Percentiles rank a stretch among this genome's conserved stretches.
These are phyloP conservation scores for Xylaria sp. DNA, from an alignment of 2,329 filamentous ascomycete species.

Conservation along the genomic window DNA sequence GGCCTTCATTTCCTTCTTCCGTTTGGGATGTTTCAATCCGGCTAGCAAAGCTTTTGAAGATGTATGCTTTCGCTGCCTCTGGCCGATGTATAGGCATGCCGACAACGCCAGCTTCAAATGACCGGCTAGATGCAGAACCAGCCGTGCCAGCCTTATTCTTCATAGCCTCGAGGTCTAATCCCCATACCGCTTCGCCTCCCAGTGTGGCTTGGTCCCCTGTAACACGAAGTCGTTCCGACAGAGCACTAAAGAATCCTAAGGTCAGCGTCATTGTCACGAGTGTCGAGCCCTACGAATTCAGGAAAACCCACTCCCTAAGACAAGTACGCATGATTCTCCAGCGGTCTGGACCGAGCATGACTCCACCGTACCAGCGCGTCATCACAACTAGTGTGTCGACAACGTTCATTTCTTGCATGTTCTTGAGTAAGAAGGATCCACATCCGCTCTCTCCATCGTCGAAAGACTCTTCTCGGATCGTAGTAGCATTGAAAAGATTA, in stretches of 20 bases:
- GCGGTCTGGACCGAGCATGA: slow-evolving; percentile 69
- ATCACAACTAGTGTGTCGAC: slow-evolving; percentile 67
- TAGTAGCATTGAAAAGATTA: slow-evolving; percentile 50
- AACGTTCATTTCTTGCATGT: slow-evolving; percentile 62
- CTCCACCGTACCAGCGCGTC: slow-evolving; percentile 70
- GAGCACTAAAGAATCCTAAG: slow-evolving; percentile 49
- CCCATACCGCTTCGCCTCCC: slow-evolving; percentile 68
- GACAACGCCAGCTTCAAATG: slow-evolving; percentile 51
- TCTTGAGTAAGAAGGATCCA: slow-evolving; percentile 65
- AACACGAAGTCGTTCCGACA: slow-evolving; percentile 61
- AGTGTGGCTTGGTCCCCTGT: slow-evolving; percentile 55
- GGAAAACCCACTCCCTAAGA: slow-evolving; percentile 55
- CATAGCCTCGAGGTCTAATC: slow-evolving; percentile 65
- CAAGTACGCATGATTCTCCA: slow-evolving; percentile 71
- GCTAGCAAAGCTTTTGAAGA: slow-evolving; percentile 68
- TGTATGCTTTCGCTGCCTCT: slow-evolving; percentile 71
- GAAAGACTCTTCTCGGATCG: slow-evolving; percentile 60
- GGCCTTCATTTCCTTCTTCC: slow-evolving; percentile 25
- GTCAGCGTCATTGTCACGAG: slow-evolving; percentile 1
- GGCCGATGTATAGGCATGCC: slow-evolving; percentile 79
- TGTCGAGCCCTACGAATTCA: too few species aligned
- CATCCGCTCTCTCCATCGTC: slow-evolving; percentile 72
- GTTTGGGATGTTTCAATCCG: slow-evolving; percentile 45
- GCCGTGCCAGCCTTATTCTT: slow-evolving; percentile 51
- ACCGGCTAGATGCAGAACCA: slow-evolving; percentile 44